Evolutionary conservation across 1,284 basidiomycete genomes (phyloP), one percentile per base, ranked within the genome.

Genomic region (Fomitopsis palustris): DNA sequence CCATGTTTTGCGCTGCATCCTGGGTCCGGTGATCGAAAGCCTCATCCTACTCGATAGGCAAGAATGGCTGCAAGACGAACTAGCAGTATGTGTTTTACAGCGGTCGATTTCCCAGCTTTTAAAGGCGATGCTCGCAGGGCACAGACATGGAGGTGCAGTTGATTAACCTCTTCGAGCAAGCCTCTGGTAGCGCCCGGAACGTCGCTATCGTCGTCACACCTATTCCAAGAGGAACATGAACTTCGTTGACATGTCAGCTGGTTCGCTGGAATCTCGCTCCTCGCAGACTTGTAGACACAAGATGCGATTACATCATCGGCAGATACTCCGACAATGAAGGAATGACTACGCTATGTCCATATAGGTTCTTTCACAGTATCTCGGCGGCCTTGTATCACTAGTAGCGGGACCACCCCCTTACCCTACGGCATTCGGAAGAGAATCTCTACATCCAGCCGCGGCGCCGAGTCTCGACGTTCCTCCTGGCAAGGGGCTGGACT

Each of bases 141-240:
- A 65, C 65, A 37, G 56, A 37, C 19, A 61, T 75, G 65, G 64
- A 67, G 10, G 77, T 81, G n/a, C 72, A 78, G 27, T 64, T 83
- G 9, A 75, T 88, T 1, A 87, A 87, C 67, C 66, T 90, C 42
- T 90, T 90, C 62, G 84, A 88, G 64, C 87, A 89, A 69, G 74
- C 74, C 4, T 79, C 78, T 10, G 87, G 85, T 38, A 88, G 87
- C 68, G 85, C 81, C 47, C 72, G 87, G 63, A 89, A 88, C 69
- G 74, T 86, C 55, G 85, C 81, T 2, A 73, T 88, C 57, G 78
- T 82, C 25, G 68, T 85, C 51, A 70, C 72, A 67, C 76, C 67
- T 12, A 23, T 31, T 4, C 19, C 17, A 19, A 17, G 21, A 2
- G 19, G 25, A 1, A 3, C 2, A 21, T 23, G 41, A 43, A 21